phyloP scores from a whole-genome alignment of 306 rosid genomes.

The Ceratonia siliqua region DNA sequence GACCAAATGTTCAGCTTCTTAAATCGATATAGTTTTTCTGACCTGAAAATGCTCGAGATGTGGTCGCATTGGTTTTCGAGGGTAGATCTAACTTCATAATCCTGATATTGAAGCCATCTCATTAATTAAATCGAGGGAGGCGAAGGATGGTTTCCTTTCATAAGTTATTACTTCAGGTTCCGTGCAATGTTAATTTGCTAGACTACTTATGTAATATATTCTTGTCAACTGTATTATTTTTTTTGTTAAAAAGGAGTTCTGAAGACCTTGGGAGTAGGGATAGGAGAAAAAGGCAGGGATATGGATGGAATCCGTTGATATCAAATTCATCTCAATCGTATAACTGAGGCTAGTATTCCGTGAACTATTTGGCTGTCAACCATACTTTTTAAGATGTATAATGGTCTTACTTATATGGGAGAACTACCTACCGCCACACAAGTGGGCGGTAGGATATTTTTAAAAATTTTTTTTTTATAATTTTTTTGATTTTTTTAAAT shows the following conservation, averaged over 20 bases:
- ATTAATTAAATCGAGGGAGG: background rate
- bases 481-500: too few relatives aligned
- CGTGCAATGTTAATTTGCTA: background rate
- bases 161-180: background rate
- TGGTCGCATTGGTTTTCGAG: background rate
- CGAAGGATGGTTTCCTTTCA: background rate
- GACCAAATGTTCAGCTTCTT: constrained; percentile 19
- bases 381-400: too few relatives aligned
- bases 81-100: background rate
- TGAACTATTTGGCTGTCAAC: too few relatives aligned
- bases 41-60: background rate
- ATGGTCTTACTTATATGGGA: background rate
- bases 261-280: too few relatives aligned
- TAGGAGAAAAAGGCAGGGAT: too few relatives aligned
- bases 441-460: too few relatives aligned
- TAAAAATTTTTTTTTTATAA: too few relatives aligned
- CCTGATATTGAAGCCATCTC: background rate
- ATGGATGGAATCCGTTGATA: too few relatives aligned
- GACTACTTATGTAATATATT: background rate
- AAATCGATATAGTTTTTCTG: background rate
- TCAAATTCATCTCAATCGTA: too few relatives aligned
- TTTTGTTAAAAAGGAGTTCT: too few relatives aligned
- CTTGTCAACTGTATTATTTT: background rate
- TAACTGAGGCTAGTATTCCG: too few relatives aligned
- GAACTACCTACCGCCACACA: too few relatives aligned